Evolutionary conservation across 768 basidiomycete genomes (phyloP).

Genomic region (Ramaria rubella): DNA sequence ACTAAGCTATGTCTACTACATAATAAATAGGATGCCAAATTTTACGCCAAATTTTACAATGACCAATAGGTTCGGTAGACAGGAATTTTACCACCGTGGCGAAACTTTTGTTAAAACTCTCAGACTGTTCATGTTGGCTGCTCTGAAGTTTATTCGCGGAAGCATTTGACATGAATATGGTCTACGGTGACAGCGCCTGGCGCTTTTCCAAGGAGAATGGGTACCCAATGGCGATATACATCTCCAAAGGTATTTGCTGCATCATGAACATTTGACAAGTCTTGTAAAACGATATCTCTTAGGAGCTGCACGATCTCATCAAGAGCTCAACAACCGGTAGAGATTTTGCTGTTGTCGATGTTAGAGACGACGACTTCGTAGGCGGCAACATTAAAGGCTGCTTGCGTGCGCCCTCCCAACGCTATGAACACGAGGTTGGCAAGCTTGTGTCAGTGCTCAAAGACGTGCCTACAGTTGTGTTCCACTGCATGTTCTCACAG

Average conservation of each 20-base stretch:
- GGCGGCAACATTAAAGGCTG: slow-evolving; percentile 75
- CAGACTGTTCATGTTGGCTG: no score
- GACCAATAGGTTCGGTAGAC: no score
- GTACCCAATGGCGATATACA: slow-evolving; percentile 4
- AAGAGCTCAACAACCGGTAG: slow-evolving; percentile 54
- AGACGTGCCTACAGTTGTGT: slow-evolving; percentile 56
- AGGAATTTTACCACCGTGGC: no score
- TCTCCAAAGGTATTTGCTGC: slow-evolving; percentile 6
- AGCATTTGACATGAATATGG: no score
- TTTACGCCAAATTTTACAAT: no score
- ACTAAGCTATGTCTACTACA: no score
- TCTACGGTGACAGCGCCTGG: no score
- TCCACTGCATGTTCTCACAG: slow-evolving; percentile 77
- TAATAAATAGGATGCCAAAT: no score
- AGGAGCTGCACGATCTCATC: slow-evolving; percentile 68
- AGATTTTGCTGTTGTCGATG: slow-evolving; percentile 76
- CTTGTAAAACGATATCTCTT: not conserved
- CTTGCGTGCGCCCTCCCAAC: slow-evolving; percentile 53
- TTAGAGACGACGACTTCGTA: slow-evolving; percentile 73
- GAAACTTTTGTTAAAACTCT: no score
- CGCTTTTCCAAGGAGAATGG: not conserved
- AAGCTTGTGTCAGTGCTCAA: slow-evolving; percentile 54
- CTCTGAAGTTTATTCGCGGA: no score
- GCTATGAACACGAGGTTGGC: slow-evolving; percentile 53
- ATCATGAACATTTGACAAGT: not conserved